phyloP scores from a whole-genome alignment of 2,329 filamentous ascomycete species.

The Alternaria sp. region DNA sequence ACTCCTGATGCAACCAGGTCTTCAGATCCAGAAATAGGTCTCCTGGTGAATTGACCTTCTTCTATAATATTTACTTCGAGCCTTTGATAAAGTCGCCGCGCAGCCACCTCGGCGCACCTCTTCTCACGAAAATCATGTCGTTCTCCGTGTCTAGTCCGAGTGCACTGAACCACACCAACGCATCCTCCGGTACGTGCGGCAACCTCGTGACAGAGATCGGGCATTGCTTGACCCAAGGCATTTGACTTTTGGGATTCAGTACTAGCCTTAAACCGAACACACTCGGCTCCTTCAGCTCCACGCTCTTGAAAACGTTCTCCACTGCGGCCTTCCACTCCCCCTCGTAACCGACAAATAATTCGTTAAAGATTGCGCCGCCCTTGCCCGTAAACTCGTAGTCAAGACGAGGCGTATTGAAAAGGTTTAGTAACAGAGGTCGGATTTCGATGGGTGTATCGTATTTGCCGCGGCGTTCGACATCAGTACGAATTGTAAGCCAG shows the following conservation, averaged over 20 bases:
- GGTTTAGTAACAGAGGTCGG: conserved; percentile 12
- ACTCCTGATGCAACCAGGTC: not conserved
- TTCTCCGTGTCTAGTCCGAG: conserved; percentile 19
- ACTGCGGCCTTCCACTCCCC: conserved; percentile 16
- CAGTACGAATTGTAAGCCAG: conserved; percentile 22
- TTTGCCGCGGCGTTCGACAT: conserved; percentile 19
- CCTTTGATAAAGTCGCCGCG: conserved; percentile 17
- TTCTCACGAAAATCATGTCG: conserved; percentile 24
- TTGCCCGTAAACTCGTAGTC: conserved; percentile 19
- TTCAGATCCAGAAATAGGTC: not conserved
- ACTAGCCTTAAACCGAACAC: conserved; percentile 18
- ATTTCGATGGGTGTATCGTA: conserved; percentile 23
- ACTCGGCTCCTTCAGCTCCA: conserved; percentile 22
- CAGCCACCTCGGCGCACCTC: conserved; percentile 19
- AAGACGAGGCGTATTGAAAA: conserved; percentile 16
- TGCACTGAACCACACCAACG: conserved; percentile 16
- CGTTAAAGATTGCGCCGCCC: conserved; percentile 20
- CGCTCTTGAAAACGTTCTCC: conserved; percentile 17
- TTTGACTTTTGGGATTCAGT: conserved; percentile 12
- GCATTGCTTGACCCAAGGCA: conserved; percentile 20
- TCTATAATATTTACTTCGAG: conserved; percentile 10
- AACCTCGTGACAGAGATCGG: conserved; percentile 19
- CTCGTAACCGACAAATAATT: conserved; percentile 20
- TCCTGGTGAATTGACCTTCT: not conserved
- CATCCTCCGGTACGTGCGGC: conserved; percentile 20